These are phyloP conservation scores for Kwoniella bestiolae DNA, from an alignment of 768 basidiomycete species.

Conservation along the genomic window DNA sequence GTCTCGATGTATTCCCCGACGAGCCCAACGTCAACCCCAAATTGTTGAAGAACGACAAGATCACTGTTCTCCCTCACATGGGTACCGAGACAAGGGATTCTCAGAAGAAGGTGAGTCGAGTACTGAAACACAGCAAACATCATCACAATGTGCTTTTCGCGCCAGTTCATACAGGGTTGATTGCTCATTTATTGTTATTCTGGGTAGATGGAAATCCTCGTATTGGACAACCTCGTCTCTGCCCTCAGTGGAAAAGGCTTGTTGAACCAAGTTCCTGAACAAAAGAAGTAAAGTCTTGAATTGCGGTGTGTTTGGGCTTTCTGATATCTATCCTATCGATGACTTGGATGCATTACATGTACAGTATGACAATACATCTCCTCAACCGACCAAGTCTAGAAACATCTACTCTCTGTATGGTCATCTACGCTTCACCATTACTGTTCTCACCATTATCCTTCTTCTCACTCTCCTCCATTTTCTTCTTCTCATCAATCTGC, in stretches of 20 bases:
- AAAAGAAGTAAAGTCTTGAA: constrained; percentile 37
- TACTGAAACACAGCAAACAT: too few relatives aligned
- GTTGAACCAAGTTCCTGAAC: constrained; percentile 51
- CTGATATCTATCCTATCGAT: too few relatives aligned
- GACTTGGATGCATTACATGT: background rate
- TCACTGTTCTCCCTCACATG: constrained; percentile 88
- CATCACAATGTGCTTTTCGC: too few relatives aligned
- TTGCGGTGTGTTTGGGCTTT: background rate
- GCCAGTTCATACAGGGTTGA: background rate
- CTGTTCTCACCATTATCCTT: constrained; percentile 2
- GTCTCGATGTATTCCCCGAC: constrained; percentile 83
- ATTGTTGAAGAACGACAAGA: constrained; percentile 77
- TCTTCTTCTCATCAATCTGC: constrained; percentile 25
- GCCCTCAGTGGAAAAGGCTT: constrained; percentile 49
- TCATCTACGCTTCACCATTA: background rate
- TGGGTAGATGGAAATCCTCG: constrained; percentile 46
- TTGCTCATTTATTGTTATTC: constrained; percentile 13
- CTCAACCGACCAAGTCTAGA: background rate
- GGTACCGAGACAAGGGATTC: constrained; percentile 61
- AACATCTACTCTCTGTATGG: background rate
- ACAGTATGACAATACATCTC: background rate
- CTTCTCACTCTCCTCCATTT: constrained; percentile 13
- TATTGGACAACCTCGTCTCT: constrained; percentile 46
- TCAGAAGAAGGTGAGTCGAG: constrained; percentile 46
- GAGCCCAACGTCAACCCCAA: constrained; percentile 83